Evolutionary conservation across 139 green algal genomes (phyloP).

Genomic region (Chlorella vulgaris): DNA sequence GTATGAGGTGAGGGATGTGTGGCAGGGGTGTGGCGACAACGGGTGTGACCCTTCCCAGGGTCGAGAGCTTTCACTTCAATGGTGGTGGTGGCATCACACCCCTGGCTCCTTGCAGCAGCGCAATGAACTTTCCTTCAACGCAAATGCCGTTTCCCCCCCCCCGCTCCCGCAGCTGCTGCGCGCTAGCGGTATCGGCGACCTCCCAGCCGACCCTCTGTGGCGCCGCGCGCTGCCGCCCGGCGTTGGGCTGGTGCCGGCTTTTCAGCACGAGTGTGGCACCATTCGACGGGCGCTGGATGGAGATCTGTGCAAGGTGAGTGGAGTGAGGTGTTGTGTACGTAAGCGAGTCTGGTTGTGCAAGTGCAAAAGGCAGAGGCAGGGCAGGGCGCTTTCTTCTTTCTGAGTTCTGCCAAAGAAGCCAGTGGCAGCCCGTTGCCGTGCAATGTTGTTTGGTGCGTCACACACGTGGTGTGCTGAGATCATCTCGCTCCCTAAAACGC

Average conservation of each 20-base stretch:
- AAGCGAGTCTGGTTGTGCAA: no score
- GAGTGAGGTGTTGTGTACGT: background rate
- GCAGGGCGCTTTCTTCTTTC: no score
- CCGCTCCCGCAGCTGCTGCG: slow-evolving; percentile 47
- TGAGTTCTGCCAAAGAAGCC: no score
- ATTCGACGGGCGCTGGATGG: slow-evolving; percentile 77
- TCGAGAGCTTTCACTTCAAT: no score
- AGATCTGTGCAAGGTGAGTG: slow-evolving; percentile 79
- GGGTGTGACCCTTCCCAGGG: no score
- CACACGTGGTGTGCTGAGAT: no score
- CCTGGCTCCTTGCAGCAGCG: background rate
- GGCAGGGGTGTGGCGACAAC: background rate
- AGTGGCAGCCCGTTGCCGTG: no score
- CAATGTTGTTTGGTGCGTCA: no score
- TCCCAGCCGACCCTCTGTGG: slow-evolving; percentile 59
- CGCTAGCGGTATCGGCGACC: background rate
- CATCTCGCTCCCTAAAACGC: no score
- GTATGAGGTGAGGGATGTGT: slow-evolving; percentile 62
- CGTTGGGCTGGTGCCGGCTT: slow-evolving; percentile 47
- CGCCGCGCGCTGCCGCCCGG: slow-evolving; percentile 31
- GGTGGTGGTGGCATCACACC: background rate
- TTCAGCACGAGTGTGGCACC: slow-evolving; percentile 62
- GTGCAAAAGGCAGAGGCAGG: no score
- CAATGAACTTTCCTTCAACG: slow-evolving; percentile 1
- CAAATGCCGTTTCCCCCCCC: background rate